Conservation (phyloP, 257 asterid genomes). For the Nicotiana noctiflora region DNA sequence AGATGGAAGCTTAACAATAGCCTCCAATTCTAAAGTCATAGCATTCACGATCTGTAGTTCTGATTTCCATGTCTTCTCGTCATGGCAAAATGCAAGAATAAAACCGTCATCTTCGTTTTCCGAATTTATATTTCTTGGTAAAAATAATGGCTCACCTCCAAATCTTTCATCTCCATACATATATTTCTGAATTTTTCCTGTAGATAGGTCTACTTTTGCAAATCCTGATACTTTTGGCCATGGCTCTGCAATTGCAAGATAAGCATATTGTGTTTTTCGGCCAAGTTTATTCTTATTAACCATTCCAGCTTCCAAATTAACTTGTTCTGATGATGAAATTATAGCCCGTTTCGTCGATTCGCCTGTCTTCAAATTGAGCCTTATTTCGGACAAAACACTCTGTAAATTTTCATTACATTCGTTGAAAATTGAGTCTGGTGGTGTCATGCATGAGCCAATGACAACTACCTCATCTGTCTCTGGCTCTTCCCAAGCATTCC, state of each 20-base stretch:
- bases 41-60: constrained; percentile 63
- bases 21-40: constrained; percentile 38
- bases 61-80: constrained; percentile 47
- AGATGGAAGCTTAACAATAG: constrained; percentile 49
- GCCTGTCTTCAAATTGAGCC: constrained; percentile 51
- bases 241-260: constrained; percentile 68
- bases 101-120: constrained; percentile 53
- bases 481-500: constrained; percentile 82
- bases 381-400: constrained; percentile 50
- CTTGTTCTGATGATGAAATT: constrained; percentile 22
- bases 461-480: constrained; percentile 55
- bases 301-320: constrained; percentile 70
- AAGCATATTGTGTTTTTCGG: constrained; percentile 45
- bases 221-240: constrained; percentile 77
- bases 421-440: constrained; percentile 69
- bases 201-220: constrained; percentile 46
- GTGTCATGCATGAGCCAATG: constrained; percentile 82
- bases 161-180: constrained; percentile 39
- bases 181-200: constrained; percentile 40
- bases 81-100: constrained; percentile 43
- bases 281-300: constrained; percentile 55
- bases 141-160: constrained; percentile 67
- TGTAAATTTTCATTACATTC: constrained; percentile 41
- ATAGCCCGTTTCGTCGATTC: constrained; percentile 32
- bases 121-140: constrained; percentile 28